Evolutionary conservation across 2,329 filamentous ascomycete genomes (phyloP).

Genomic region (Graphiopsis chlorocephala): DNA sequence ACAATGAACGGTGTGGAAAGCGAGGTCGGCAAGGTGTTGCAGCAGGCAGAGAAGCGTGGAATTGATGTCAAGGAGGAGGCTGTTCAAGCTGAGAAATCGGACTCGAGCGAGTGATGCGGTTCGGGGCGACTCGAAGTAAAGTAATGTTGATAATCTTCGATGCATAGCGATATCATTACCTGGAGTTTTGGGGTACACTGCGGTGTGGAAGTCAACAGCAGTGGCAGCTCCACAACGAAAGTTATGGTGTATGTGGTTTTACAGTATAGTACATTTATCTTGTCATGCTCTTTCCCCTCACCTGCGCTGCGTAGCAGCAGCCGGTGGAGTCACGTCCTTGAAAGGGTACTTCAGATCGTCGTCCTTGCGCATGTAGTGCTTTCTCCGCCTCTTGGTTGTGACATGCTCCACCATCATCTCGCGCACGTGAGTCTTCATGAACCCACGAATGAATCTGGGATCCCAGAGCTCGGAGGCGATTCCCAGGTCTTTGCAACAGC

Average conservation of each 20-base stretch:
- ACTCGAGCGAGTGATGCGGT: not conserved
- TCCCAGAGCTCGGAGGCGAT: conserved; percentile 97
- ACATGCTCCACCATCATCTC: conserved; percentile 90
- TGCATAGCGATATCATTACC: not conserved
- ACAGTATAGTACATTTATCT: not conserved
- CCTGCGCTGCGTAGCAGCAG: not conserved
- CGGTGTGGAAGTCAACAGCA: not conserved
- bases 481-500: conserved; percentile 96
- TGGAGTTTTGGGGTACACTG: not conserved
- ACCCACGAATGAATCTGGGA: conserved; percentile 81
- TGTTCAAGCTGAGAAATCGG: not conserved
- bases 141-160: not conserved
- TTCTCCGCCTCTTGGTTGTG: conserved; percentile 81
- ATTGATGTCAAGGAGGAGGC: not conserved
- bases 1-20: conserved; percentile 78
- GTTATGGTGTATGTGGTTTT: not conserved
- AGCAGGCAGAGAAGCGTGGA: conserved; percentile 27
- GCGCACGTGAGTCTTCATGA: conserved; percentile 69
- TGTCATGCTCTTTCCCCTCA: not conserved
- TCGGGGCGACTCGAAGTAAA: not conserved
- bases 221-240: not conserved
- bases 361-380: conserved; percentile 83
- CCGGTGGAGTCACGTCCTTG: conserved; percentile 44
- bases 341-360: conserved; percentile 67
- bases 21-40: conserved; percentile 68